Conservation (phyloP, 768 basidiomycete species). For the Agaricus sinodeliciosus region DNA sequence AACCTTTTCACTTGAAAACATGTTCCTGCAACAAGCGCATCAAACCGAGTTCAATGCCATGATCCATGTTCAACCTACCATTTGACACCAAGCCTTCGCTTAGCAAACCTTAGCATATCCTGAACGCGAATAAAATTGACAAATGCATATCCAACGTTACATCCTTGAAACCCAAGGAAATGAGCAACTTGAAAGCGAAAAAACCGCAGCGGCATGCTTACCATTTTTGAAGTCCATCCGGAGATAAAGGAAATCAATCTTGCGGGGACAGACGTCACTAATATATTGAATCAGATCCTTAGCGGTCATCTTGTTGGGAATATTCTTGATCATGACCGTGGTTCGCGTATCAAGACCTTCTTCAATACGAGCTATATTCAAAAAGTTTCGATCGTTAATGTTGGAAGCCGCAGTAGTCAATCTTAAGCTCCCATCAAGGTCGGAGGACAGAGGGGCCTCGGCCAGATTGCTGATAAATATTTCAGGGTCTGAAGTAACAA, state of each 20-base stretch:
- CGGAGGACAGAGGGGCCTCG: not conserved
- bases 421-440: not conserved
- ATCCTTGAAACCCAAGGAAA: slow-evolving; percentile 34
- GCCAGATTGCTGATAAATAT: slow-evolving; percentile 5
- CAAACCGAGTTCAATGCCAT: not conserved
- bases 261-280: slow-evolving; percentile 62
- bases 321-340: slow-evolving; percentile 88
- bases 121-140: slow-evolving; percentile 83
- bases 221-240: slow-evolving; percentile 84
- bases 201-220: slow-evolving; percentile 22
- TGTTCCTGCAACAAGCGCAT: slow-evolving; percentile 51
- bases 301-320: slow-evolving; percentile 89
- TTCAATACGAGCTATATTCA: slow-evolving; percentile 70
- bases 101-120: slow-evolving; percentile 72
- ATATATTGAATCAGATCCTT: slow-evolving; percentile 64
- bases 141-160: slow-evolving; percentile 80
- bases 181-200: not conserved
- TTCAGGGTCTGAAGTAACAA: not conserved
- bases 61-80: slow-evolving; percentile 43
- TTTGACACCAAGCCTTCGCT: slow-evolving; percentile 67
- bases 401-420: slow-evolving; percentile 17
- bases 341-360: slow-evolving; percentile 74
- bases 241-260: slow-evolving; percentile 83
- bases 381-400: slow-evolving; percentile 30
- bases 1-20: slow-evolving; percentile 88